Evolutionary conservation across 2,329 filamentous ascomycete genomes (phyloP), one percentile per base, ranked within the genome.

Genomic region (Alternaria metachromatica): DNA sequence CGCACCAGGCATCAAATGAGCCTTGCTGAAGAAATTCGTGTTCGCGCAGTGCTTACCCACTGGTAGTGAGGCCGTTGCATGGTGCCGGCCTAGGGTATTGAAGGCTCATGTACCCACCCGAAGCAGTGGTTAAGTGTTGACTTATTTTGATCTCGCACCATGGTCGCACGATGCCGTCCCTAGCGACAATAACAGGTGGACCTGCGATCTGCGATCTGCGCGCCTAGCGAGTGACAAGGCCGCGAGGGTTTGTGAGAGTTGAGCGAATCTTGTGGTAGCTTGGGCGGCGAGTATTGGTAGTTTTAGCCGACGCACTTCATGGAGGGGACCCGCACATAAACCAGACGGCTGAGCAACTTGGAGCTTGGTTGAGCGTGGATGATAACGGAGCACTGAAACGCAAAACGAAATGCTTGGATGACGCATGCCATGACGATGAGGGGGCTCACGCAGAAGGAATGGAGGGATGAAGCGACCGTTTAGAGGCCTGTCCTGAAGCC

Each of bases 401-500:
- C 45, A 51, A 58, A 58, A 58, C 45, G 18, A 58, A 50, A 10
- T 15, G 55, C 21, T 28, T 44, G 30, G 48, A 53, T 44, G 56
- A 53, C 46, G 48, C 49, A 44, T 44, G 18, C 56, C 13, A 53
- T 58, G 56, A 54, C 26, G 49, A 28, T 44, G 46, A 46, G 37
- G 18, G 10, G 37, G 48, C 49, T 33, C 41, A 25, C 18, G 41
- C 54, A 53, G 46, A 37, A 58, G 53, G 30, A 20, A 37, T 43
- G 41, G 57, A 58, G 43, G 55, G 41, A 20, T 43, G 56, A 56
- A 51, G 56, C 61, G 56, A 63, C 61, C 56, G 61, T 63, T 63
- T 55, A 18, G 20, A 25, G 58, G 58, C 44, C 51, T 61, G 43
- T 49, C 15, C 23, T 18, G 18, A 46, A 58, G 61, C 26, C 56